Evolutionary conservation across 768 basidiomycete genomes (phyloP).

Genomic region (Pleurotus pulmonarius): DNA sequence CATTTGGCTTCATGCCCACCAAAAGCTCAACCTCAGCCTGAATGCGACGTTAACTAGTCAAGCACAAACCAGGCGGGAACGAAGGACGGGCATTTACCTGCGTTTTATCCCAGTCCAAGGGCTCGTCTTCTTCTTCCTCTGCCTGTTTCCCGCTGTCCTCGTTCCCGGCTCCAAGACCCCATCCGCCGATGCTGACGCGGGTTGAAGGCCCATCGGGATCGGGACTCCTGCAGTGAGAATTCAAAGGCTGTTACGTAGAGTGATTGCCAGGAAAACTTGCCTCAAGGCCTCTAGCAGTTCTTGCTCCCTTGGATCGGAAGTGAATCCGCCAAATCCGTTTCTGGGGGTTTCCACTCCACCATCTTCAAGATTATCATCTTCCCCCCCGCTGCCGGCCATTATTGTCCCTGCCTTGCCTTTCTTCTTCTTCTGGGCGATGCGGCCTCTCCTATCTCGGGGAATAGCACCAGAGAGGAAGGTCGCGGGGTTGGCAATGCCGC

Average conservation of each 20-base stretch:
- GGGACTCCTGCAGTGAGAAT: slow-evolving; percentile 41
- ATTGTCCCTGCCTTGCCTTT: slow-evolving; percentile 26
- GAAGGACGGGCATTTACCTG: slow-evolving; percentile 39
- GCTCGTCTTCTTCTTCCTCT: slow-evolving; percentile 62
- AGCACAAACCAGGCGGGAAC: background rate
- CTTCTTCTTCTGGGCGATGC: slow-evolving; percentile 55
- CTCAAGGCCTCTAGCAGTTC: slow-evolving; percentile 54
- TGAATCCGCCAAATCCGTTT: slow-evolving; percentile 30
- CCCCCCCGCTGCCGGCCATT: slow-evolving; percentile 25
- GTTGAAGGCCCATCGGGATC: slow-evolving; percentile 34
- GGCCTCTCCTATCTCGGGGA: slow-evolving; percentile 76
- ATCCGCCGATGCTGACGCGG: slow-evolving; percentile 61
- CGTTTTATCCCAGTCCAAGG: slow-evolving; percentile 66
- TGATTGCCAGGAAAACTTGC: slow-evolving; percentile 22
- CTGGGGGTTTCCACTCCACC: slow-evolving; percentile 49
- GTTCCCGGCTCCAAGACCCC: slow-evolving; percentile 66
- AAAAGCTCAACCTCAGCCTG: slow-evolving; percentile 56
- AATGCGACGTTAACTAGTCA: too few relatives aligned
- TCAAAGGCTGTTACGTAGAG: background rate
- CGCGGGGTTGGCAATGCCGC: slow-evolving; percentile 16
- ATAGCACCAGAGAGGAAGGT: slow-evolving; percentile 70
- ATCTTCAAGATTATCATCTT: slow-evolving; percentile 35
- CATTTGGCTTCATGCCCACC: slow-evolving; percentile 43
- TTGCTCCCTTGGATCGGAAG: slow-evolving; percentile 37
- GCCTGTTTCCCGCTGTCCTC: slow-evolving; percentile 42